Conservation (phyloP, 192 early-diverging fungal genomes). For the Entophlyctis helioformis region DNA sequence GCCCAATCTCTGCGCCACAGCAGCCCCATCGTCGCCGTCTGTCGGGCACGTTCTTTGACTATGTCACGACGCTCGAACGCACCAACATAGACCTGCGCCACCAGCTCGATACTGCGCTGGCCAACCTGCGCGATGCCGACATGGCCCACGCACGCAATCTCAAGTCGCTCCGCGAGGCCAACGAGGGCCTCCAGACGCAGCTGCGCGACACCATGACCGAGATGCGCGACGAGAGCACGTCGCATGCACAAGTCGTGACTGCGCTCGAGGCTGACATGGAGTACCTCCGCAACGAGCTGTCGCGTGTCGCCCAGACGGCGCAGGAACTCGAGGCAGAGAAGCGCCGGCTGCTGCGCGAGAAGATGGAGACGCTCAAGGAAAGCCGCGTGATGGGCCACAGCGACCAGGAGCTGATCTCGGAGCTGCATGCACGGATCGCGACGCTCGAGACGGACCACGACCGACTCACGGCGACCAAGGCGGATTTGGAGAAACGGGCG, state of each 20-base stretch:
- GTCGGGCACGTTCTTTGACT: background rate
- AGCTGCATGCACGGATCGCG: conserved; percentile 1
- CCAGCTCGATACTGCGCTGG: conserved; percentile 7
- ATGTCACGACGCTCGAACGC: conserved; percentile 4
- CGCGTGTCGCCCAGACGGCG: conserved; percentile 1
- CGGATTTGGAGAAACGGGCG: background rate
- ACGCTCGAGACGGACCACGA: conserved; percentile 7
- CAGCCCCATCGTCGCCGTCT: background rate
- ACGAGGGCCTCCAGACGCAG: conserved; percentile 14
- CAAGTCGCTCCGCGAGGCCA: conserved; percentile 6
- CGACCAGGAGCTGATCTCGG: conserved; percentile 8
- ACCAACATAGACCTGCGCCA: conserved; percentile 5
- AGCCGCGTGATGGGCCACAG: background rate
- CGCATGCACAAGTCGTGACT: conserved; percentile 12
- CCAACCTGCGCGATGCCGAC: conserved; percentile 13
- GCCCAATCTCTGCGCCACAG: background rate
- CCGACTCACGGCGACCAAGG: background rate
- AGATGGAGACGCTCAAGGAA: conserved; percentile 4
- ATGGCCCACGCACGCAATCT: conserved; percentile 5
- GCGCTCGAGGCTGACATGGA: conserved; percentile 26
- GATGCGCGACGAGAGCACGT: conserved; percentile 12
- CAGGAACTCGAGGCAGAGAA: conserved; percentile 12
- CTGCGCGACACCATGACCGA: conserved; percentile 15
- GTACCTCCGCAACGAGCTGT: conserved; percentile 13
- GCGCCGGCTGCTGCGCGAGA: conserved; percentile 8